phyloP scores from a whole-genome alignment of 306 rosid genomes.

The Dryas drummondii region DNA sequence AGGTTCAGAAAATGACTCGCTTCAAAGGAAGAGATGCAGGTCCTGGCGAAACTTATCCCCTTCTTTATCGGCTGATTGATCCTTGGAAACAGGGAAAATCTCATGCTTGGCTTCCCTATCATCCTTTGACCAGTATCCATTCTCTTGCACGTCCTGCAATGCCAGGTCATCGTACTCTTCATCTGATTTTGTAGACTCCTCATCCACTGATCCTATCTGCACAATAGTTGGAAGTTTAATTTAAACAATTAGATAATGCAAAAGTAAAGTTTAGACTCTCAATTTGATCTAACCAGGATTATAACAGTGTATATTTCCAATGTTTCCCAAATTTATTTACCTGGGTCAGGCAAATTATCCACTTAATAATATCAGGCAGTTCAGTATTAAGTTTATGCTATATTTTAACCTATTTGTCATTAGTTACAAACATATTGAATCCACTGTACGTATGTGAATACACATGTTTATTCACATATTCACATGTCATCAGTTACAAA shows the following conservation, averaged over 20 bases:
- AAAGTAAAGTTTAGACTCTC: neutral
- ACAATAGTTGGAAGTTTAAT: neutral
- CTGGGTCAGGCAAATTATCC: neutral
- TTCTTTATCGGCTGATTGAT: conserved; percentile 26
- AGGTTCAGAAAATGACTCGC: conserved; percentile 51
- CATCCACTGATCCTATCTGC: conserved; percentile 93
- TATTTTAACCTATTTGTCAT: too few species aligned
- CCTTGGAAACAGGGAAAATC: conserved; percentile 24
- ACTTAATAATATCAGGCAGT: too few species aligned
- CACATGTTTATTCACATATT: too few species aligned
- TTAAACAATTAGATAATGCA: neutral
- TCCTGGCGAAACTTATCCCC: conserved; percentile 48
- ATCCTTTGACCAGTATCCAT: conserved; percentile 56
- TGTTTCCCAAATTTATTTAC: neutral
- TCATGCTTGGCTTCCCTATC: conserved; percentile 38
- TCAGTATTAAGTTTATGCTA: too few species aligned
- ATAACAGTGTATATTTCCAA: neutral
- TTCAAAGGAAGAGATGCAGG: conserved; percentile 50
- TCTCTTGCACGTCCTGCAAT: conserved; percentile 58
- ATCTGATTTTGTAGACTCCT: conserved; percentile 90
- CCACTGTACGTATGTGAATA: too few species aligned
- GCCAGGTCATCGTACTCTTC: conserved; percentile 96
- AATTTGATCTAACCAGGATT: neutral
- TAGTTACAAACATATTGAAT: too few species aligned
- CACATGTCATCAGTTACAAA: too few species aligned